These are phyloP conservation scores for Penicillium sp. DNA, from an alignment of 2,329 filamentous ascomycete species.

Conservation along the genomic window DNA sequence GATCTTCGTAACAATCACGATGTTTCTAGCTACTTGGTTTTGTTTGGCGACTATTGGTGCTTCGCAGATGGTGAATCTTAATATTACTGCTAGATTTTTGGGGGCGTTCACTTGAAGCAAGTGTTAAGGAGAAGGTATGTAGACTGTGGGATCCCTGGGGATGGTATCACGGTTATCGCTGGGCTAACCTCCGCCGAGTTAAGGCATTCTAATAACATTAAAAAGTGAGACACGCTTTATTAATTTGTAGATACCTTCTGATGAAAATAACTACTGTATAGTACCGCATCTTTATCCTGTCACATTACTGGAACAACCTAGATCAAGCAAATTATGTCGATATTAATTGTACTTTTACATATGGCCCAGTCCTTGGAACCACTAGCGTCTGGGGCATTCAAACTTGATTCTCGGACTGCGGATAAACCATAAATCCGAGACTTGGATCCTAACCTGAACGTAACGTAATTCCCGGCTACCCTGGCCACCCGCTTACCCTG, in stretches of 20 bases:
- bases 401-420: too few relatives aligned
- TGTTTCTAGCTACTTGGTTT: neutral
- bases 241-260: neutral
- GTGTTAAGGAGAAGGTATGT: neutral
- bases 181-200: neutral
- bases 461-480: too few relatives aligned
- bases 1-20: neutral
- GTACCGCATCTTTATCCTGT: neutral
- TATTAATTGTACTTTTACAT: too few relatives aligned
- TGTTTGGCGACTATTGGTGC: neutral
- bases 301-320: neutral
- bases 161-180: neutral
- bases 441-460: too few relatives aligned
- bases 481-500: too few relatives aligned
- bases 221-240: neutral
- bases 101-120: neutral
- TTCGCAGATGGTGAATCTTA: neutral
- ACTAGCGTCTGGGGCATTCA: too few relatives aligned
- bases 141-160: neutral
- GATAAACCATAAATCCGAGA: too few relatives aligned
- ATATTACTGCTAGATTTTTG: neutral
- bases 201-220: neutral
- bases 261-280: neutral
- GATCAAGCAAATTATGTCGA: too few relatives aligned
- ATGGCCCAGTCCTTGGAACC: too few relatives aligned